These are phyloP conservation scores for Auxenochlorella protothecoides DNA, from an alignment of 139 green algal species.

Conservation along the genomic window DNA sequence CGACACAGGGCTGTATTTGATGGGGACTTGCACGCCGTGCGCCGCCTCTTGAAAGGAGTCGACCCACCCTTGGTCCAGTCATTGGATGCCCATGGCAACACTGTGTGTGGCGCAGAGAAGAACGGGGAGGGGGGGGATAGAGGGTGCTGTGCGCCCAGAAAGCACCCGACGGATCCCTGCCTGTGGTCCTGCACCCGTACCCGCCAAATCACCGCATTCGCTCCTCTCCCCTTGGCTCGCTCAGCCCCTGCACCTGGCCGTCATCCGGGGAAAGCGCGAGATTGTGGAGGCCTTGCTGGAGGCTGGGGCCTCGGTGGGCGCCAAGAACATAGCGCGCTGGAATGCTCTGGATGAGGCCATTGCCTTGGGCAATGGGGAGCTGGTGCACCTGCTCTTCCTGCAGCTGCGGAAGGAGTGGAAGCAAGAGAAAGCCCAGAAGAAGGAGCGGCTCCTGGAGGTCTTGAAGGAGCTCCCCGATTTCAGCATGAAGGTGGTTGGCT, in stretches of 20 bases:
- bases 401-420: too few relatives aligned
- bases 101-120: slow-evolving; percentile 10
- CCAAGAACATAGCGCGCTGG: slow-evolving; percentile 43
- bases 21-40: slow-evolving; percentile 18
- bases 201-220: neutral
- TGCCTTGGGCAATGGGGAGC: slow-evolving; percentile 2
- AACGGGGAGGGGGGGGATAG: neutral
- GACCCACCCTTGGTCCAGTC: slow-evolving; percentile 5
- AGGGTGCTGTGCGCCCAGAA: neutral
- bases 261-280: slow-evolving; percentile 23
- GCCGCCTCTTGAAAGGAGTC: slow-evolving; percentile 9
- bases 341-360: slow-evolving; percentile 55
- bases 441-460: neutral
- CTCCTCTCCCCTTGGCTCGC: neutral
- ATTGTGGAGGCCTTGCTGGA: slow-evolving; percentile 34
- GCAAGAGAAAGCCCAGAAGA: too few relatives aligned
- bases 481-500: slow-evolving; percentile 39
- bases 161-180: neutral
- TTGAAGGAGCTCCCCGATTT: slow-evolving; percentile 50
- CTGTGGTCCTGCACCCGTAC: neutral
- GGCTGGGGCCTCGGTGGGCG: slow-evolving; percentile 19
- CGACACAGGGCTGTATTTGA: slow-evolving; percentile 34
- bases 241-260: slow-evolving; percentile 57
- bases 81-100: slow-evolving; percentile 56
- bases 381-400: neutral